Percentiles rank a stretch among this genome's conserved stretches.
phyloP scores from a whole-genome alignment of 495 filamentous ascomycete species.

The Penicillium steckii region DNA sequence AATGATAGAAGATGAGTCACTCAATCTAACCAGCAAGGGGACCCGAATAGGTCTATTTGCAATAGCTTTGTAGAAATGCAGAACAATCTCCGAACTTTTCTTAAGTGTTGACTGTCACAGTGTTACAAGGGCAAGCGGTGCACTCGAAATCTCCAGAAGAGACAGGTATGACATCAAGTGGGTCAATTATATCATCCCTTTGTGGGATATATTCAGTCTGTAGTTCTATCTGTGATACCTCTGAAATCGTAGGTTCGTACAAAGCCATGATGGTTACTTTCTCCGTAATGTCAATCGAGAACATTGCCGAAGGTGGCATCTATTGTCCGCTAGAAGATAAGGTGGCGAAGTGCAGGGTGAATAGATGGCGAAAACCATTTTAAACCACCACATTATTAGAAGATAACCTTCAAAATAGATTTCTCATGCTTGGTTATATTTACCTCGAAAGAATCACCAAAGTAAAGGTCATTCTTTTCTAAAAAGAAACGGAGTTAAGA shows the following conservation, averaged over 20 bases:
- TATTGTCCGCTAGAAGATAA: not conserved
- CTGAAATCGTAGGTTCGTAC: too few relatives aligned
- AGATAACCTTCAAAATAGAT: not conserved
- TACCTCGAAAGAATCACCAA: not conserved
- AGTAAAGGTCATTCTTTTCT: not conserved
- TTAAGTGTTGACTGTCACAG: too few relatives aligned
- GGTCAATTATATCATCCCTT: conserved; percentile 7
- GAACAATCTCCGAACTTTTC: too few relatives aligned
- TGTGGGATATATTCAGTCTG: not conserved
- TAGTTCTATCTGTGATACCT: too few relatives aligned
- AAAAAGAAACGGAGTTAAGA: not conserved
- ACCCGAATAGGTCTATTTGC: too few relatives aligned
- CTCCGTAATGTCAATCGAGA: not conserved
- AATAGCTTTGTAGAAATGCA: too few relatives aligned
- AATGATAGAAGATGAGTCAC: too few relatives aligned
- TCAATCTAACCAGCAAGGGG: too few relatives aligned
- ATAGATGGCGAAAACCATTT: not conserved
- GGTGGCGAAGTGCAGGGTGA: not conserved
- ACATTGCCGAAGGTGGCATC: not conserved
- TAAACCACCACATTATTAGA: not conserved
- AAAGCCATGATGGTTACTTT: too few relatives aligned
- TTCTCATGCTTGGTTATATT: not conserved
- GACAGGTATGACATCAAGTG: conserved; percentile 23
- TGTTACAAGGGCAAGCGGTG: too few relatives aligned
- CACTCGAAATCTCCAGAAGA: not conserved